A percentile compares a stretch with the other conserved stretches of the same genome.
Conservation (phyloP, 192 early-diverging fungal genomes). For the Umbelopsis sp. region DNA sequence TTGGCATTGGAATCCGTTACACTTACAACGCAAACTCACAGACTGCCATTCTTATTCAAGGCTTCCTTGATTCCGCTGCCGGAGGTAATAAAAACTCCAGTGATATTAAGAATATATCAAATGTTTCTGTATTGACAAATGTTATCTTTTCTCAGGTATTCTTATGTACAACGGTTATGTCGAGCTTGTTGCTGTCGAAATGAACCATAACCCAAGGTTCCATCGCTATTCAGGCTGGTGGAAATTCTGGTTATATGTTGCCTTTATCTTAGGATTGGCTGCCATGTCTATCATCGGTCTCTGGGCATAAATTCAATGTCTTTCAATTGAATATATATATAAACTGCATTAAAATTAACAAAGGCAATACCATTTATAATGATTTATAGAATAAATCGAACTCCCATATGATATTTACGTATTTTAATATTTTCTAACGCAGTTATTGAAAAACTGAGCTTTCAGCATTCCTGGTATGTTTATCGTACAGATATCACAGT, state of each 20-base stretch:
- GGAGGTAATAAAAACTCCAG: slow-evolving; percentile 28
- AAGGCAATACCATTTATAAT: too few relatives aligned
- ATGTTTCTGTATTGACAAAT: neutral
- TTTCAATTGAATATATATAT: too few relatives aligned
- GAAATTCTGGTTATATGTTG: slow-evolving; percentile 52
- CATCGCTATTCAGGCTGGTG: neutral
- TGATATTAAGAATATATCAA: neutral
- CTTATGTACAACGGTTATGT: slow-evolving; percentile 79
- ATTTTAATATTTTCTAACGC: too few relatives aligned
- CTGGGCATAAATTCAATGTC: slow-evolving; percentile 44
- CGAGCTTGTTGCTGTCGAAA: slow-evolving; percentile 72
- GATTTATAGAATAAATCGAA: too few relatives aligned
- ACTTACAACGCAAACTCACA: slow-evolving; percentile 58
- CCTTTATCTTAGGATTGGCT: slow-evolving; percentile 70
- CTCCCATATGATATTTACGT: too few relatives aligned
- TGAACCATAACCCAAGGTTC: slow-evolving; percentile 60
- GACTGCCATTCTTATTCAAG: slow-evolving; percentile 64
- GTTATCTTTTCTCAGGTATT: slow-evolving; percentile 53
- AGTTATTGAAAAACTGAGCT: too few relatives aligned
- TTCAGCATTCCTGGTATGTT: too few relatives aligned
- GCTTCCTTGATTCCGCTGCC: slow-evolving; percentile 75
- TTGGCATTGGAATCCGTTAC: slow-evolving; percentile 74
- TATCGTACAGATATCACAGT: too few relatives aligned
- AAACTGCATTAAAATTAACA: too few relatives aligned
- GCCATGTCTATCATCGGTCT: slow-evolving; percentile 80